These are phyloP conservation scores for Pseudonitzschia pungens DNA, from an alignment of 108 stramenopile genomes.

Conservation along the genomic window DNA sequence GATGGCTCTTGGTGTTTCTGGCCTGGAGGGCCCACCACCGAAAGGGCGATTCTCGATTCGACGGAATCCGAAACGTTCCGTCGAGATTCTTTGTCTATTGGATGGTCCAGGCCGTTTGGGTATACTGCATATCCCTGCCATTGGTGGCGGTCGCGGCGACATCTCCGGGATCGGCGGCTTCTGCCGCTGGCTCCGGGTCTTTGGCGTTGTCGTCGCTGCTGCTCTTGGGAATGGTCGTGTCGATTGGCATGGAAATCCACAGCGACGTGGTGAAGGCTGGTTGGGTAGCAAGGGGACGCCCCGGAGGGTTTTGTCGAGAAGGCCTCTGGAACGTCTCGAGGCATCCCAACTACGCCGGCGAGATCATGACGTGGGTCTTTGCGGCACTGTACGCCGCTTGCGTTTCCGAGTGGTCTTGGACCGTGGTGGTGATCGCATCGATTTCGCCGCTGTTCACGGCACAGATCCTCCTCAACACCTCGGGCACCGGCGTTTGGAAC, in stretches of 20 bases:
- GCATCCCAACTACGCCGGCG: conserved; percentile 76
- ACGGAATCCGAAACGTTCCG: conserved; percentile 49
- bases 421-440: conserved; percentile 15
- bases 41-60: conserved; percentile 68
- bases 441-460: conserved; percentile 70
- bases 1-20: conserved; percentile 60
- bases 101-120: conserved; percentile 71
- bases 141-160: conserved; percentile 33
- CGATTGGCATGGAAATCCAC: conserved; percentile 51
- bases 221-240: conserved; percentile 36
- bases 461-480: conserved; percentile 51
- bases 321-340: conserved; percentile 63
- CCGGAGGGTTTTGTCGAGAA: conserved; percentile 52
- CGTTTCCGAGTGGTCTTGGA: conserved; percentile 6
- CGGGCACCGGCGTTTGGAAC: conserved; percentile 59
- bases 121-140: conserved; percentile 58
- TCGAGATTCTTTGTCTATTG: conserved; percentile 55
- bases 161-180: not conserved
- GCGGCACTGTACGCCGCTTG: conserved; percentile 7
- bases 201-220: conserved; percentile 29
- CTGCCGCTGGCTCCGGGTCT: not conserved
- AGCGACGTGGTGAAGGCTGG: conserved; percentile 64
- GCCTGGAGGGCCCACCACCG: conserved; percentile 70
- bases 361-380: conserved; percentile 74
- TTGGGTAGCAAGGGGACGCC: conserved; percentile 56